Conservation (phyloP, 768 basidiomycete species). For the Butyriboletus loyo region DNA sequence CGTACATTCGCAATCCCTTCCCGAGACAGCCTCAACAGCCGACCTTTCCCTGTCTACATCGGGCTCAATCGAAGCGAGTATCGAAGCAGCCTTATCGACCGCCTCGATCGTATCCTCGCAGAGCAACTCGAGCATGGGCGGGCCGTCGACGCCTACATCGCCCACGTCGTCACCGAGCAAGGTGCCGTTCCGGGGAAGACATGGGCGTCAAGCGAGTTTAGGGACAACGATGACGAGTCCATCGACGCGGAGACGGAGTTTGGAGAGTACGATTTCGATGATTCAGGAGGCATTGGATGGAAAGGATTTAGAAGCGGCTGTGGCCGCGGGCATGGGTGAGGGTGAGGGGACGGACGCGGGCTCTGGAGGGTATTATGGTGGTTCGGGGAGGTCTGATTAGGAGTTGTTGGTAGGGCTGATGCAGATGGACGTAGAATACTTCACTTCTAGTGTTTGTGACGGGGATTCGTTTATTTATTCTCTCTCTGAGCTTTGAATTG, state of each 20-base stretch:
- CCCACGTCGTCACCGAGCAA: slow-evolving; percentile 46
- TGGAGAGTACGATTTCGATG: slow-evolving; percentile 94
- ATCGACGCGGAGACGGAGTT: slow-evolving; percentile 82
- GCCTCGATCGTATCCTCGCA: slow-evolving; percentile 24
- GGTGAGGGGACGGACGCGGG: background rate
- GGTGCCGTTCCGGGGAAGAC: slow-evolving; percentile 64
- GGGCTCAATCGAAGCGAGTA: slow-evolving; percentile 40
- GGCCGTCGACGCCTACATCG: slow-evolving; percentile 27
- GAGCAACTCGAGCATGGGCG: slow-evolving; percentile 20
- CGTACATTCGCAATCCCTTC: slow-evolving; percentile 37
- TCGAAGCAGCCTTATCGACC: slow-evolving; percentile 31
- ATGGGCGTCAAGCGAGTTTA: slow-evolving; percentile 50
- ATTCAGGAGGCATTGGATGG: slow-evolving; percentile 93
- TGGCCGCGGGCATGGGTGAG: background rate
- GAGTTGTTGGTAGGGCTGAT: too few relatives aligned
- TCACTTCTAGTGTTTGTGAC: background rate
- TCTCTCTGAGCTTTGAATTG: background rate
- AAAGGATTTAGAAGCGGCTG: slow-evolving; percentile 39
- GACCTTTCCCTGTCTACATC: slow-evolving; percentile 46
- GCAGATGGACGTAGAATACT: background rate
- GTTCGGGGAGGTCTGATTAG: background rate
- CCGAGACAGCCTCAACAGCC: slow-evolving; percentile 48
- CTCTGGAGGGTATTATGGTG: background rate
- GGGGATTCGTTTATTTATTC: background rate
- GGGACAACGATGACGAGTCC: slow-evolving; percentile 93